Evolutionary conservation across 768 basidiomycete genomes (phyloP).

Genomic region (Tulasnella sp.): DNA sequence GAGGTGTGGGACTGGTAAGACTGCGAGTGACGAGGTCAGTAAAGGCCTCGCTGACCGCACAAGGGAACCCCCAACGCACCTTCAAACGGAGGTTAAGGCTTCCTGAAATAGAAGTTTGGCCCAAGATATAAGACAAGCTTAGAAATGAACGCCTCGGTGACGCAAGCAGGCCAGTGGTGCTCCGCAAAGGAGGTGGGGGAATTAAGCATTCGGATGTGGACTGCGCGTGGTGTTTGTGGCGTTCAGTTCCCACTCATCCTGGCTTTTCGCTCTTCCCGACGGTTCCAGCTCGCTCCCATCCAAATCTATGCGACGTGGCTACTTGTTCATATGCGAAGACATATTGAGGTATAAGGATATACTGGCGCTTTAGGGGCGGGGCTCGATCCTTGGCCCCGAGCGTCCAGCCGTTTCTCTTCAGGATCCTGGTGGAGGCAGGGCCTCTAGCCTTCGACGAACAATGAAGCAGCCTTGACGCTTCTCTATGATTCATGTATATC

Average conservation of each 20-base stretch:
- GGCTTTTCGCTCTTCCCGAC: neutral
- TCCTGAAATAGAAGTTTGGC: neutral
- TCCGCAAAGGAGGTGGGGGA: conserved; percentile 3
- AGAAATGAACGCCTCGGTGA: neutral
- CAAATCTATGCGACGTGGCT: neutral
- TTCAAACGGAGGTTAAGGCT: neutral
- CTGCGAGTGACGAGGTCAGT: neutral
- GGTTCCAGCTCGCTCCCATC: neutral
- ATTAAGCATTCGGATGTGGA: conserved; percentile 6
- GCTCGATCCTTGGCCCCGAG: neutral
- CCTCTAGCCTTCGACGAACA: too few species aligned
- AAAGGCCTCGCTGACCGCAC: neutral
- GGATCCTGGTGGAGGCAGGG: too few species aligned
- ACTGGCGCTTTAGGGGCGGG: too few species aligned
- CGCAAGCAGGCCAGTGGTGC: neutral
- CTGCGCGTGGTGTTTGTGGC: neutral
- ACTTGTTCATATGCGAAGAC: neutral
- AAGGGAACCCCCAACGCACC: neutral
- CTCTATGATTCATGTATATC: too few species aligned
- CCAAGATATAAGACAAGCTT: neutral
- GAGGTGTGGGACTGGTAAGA: neutral
- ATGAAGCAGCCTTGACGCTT: too few species aligned
- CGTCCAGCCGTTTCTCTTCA: neutral
- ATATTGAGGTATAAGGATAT: neutral
- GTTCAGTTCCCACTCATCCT: neutral